A percentile compares a stretch with the other conserved stretches of the same genome.
Evolutionary conservation across 306 rosid species (phyloP).

Genomic region (Cucumis cinereus): DNA sequence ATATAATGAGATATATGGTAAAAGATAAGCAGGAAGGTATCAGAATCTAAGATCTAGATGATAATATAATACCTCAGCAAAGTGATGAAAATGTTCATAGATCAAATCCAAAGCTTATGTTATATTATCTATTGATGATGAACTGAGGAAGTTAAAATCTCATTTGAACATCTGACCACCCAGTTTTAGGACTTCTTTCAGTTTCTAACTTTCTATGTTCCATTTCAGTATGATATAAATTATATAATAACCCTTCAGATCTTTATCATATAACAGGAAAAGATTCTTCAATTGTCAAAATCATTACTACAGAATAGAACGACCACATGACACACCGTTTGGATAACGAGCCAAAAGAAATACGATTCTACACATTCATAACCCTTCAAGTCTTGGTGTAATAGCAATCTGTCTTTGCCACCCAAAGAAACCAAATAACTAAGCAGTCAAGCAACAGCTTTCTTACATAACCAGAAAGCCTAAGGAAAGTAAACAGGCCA

Average conservation of each 20-base stretch:
- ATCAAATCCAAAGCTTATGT: not conserved
- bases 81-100: not conserved
- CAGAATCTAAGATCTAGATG: not conserved
- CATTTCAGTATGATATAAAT: not conserved
- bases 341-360: not conserved
- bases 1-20: not conserved
- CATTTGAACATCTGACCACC: not conserved
- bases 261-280: not conserved
- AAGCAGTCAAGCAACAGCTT: not conserved
- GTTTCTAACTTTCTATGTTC: not conserved
- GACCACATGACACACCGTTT: not conserved
- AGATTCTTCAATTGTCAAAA: not conserved
- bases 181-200: not conserved
- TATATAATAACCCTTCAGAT: not conserved
- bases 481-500: slow-evolving; percentile 78
- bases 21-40: not conserved
- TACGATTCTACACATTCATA: not conserved
- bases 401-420: not conserved
- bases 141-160: not conserved
- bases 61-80: not conserved
- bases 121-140: not conserved
- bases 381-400: not conserved
- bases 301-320: not conserved
- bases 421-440: not conserved
- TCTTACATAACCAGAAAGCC: slow-evolving; percentile 9